Evolutionary conservation across 768 basidiomycete species (phyloP).

Genomic region (Chalciporus sphaerocephalus): DNA sequence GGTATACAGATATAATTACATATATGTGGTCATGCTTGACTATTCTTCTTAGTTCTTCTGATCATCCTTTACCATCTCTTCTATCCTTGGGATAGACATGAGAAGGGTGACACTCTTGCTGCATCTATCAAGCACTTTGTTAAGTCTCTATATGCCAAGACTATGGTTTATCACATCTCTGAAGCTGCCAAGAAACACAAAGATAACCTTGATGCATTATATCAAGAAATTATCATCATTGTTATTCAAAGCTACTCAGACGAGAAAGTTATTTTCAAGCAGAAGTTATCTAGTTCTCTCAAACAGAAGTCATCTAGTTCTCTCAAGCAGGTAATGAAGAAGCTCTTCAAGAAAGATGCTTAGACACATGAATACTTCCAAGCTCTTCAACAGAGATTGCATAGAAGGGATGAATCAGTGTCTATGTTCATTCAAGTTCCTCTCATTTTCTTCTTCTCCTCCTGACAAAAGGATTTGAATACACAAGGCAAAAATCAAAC

Average conservation of each 20-base stretch:
- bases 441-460: not conserved
- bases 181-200: not conserved
- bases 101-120: not conserved
- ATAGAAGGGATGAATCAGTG: not conserved
- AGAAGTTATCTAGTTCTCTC: not conserved
- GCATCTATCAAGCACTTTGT: not conserved
- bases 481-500: too few relatives aligned
- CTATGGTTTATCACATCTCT: not conserved
- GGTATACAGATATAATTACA: not conserved
- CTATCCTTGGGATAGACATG: not conserved
- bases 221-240: not conserved
- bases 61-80: not conserved
- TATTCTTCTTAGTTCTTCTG: not conserved
- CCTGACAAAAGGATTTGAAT: not conserved
- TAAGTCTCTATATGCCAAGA: not conserved
- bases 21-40: not conserved
- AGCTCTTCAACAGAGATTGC: not conserved
- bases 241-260: not conserved
- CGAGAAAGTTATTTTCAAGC: too few relatives aligned
- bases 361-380: not conserved
- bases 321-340: not conserved
- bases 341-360: not conserved
- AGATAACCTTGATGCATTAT: not conserved
- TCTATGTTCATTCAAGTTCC: not conserved
- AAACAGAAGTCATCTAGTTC: not conserved